These are phyloP conservation scores for Trametes coccinea DNA, from an alignment of 768 basidiomycete species.

Conservation along the genomic window DNA sequence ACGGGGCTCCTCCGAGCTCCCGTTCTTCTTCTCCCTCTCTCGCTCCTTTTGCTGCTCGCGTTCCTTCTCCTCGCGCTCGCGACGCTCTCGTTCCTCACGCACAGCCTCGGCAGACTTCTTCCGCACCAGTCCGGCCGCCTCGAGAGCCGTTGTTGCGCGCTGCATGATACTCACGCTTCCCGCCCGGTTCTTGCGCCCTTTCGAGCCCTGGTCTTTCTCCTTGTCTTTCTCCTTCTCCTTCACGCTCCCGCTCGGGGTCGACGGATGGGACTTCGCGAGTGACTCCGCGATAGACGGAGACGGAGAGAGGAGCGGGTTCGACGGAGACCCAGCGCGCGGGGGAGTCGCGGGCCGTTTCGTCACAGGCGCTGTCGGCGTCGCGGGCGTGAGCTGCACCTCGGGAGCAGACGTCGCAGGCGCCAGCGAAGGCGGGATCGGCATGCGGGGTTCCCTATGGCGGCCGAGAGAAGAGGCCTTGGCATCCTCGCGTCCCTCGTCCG, in stretches of 20 bases:
- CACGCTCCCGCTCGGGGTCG: slow-evolving; percentile 64
- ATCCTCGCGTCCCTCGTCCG: slow-evolving; percentile 6
- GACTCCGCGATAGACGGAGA: slow-evolving; percentile 57
- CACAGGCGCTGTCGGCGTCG: slow-evolving; percentile 61
- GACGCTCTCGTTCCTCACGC: slow-evolving; percentile 56
- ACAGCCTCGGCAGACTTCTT: slow-evolving; percentile 82
- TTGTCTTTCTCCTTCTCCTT: slow-evolving; percentile 59
- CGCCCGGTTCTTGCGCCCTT: slow-evolving; percentile 63
- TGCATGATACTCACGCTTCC: slow-evolving; percentile 97
- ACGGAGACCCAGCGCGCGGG: slow-evolving; percentile 42
- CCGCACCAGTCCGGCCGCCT: slow-evolving; percentile 79
- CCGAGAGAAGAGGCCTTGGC: slow-evolving; percentile 7
- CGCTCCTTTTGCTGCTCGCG: slow-evolving; percentile 40
- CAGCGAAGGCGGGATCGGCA: slow-evolving; percentile 28
- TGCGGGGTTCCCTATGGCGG: slow-evolving; percentile 11
- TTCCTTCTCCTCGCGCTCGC: slow-evolving; percentile 56
- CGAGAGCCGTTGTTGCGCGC: slow-evolving; percentile 87
- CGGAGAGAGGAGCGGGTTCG: slow-evolving; percentile 46
- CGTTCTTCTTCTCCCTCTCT: slow-evolving; percentile 44
- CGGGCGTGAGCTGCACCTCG: slow-evolving; percentile 71
- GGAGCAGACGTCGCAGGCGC: slow-evolving; percentile 47
- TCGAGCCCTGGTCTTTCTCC: slow-evolving; percentile 37
- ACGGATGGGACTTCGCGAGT: slow-evolving; percentile 59
- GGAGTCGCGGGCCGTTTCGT: slow-evolving; percentile 52
- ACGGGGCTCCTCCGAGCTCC: slow-evolving; percentile 56